These are phyloP conservation scores for Rhodomyrtus psidioides DNA, from an alignment of 441 rosid genomes.

Conservation along the genomic window DNA sequence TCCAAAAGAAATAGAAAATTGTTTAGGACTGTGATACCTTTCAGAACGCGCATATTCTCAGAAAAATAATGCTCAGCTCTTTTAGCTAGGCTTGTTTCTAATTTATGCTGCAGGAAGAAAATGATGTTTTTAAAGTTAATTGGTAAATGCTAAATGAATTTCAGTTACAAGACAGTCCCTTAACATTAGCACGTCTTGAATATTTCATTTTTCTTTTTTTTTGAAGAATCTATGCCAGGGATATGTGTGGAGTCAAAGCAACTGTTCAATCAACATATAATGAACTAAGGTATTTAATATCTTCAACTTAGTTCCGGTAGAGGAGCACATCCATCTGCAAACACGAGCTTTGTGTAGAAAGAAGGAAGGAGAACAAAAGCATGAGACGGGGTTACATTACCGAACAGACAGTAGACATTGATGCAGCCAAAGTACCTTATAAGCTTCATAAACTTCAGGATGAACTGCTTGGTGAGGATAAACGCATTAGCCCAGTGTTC, in stretches of 20 bases:
- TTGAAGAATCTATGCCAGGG: background rate
- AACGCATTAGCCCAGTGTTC: background rate
- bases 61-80: conserved; percentile 96
- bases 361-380: background rate
- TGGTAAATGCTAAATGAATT: background rate
- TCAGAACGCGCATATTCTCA: conserved; percentile 64
- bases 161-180: background rate
- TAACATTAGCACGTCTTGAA: background rate
- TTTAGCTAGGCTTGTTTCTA: conserved; percentile 54
- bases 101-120: conserved; percentile 35
- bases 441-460: conserved; percentile 49
- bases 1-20: background rate
- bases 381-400: background rate
- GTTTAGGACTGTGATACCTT: conserved; percentile 30
- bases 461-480: conserved; percentile 40
- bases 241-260: background rate
- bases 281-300: background rate
- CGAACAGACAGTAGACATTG: background rate
- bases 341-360: background rate
- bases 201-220: background rate
- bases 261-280: background rate
- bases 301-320: background rate
- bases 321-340: background rate
- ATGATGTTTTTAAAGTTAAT: background rate
- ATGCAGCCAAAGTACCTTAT: conserved; percentile 49